Base-by-base conservation (phyloP, 176 grass and related monocot genomes). In the Paspalum vaginatum region DNA sequence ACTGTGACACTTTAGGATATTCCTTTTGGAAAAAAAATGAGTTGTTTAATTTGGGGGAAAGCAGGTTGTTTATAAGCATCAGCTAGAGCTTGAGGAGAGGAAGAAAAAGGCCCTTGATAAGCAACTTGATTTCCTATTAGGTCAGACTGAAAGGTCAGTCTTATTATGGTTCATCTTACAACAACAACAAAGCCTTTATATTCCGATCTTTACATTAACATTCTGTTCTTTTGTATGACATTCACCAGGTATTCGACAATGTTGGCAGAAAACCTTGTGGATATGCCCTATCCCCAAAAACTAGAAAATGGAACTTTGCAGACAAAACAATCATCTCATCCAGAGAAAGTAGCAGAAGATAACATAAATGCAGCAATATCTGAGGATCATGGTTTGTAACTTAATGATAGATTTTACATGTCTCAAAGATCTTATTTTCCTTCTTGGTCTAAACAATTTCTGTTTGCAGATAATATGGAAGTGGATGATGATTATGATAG, bases 101-200 rank as follows among this genome's bases (percentile, higher is more conserved):
- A 99, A 96, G 87, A 99, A 99, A 86, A 99, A 86, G 59, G 79
- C 88, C 53, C 88, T 99, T 24, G 93, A 96, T 85, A 99, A 95
- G 72, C 96, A 99, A 61, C 96, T 99, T 83, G 85, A 95, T 93
- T 99, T 95, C 65, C 96, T 99, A 84, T 81, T 99, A 81, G 96
- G 92, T 56, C 96, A 99, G 72, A 99, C 96, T 81, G 92, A 99
- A 81, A 99, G 96, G 96, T 57, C 75, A 38, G 7, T 70, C 54
- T 87, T 25, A 17, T 14, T 59, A 44, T 77, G 13, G 9, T 69
- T 80, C 14, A 43, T 67, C 61, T 27, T 11, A 70, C 9, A 32
- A 32, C 32, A 32, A 32, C 11, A 17, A 39, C 4, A 51, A 5
- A 24, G 39, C 61, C 80, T 80, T 83, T 48, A 68, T 68, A 42